These are phyloP conservation scores for Podaxis sp. DNA, from an alignment of 768 basidiomycete species.

Conservation along the genomic window DNA sequence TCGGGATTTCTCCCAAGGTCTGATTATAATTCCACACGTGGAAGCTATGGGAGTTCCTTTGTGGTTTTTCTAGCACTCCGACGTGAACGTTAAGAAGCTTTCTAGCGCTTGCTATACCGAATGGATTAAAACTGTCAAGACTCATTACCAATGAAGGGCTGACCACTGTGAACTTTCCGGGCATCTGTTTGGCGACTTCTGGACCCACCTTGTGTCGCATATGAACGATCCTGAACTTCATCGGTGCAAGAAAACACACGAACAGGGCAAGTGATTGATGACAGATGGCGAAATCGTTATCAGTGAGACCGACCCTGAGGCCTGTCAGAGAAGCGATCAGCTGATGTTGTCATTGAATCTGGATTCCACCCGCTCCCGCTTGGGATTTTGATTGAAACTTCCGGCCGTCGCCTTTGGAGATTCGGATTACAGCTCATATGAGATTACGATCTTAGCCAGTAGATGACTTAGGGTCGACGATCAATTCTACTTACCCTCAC, in stretches of 20 bases:
- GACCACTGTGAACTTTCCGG: background rate
- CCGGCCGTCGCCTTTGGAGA: slow-evolving; percentile 1
- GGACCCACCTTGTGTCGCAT: background rate
- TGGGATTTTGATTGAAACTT: slow-evolving; percentile 11
- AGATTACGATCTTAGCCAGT: slow-evolving; percentile 2
- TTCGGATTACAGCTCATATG: background rate
- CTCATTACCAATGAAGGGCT: background rate
- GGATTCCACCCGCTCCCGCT: slow-evolving; percentile 12
- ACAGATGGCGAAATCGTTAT: background rate
- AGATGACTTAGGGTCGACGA: slow-evolving; percentile 8
- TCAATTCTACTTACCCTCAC: slow-evolving; percentile 1
- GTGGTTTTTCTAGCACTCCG: background rate
- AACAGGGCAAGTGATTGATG: background rate
- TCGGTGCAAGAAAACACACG: background rate
- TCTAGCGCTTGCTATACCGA: background rate
- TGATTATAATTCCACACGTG: background rate
- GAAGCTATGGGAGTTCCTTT: background rate
- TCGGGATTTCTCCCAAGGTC: background rate
- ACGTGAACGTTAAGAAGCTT: background rate
- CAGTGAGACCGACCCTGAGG: background rate
- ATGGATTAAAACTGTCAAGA: background rate
- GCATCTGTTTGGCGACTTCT: background rate
- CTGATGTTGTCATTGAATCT: slow-evolving; percentile 11
- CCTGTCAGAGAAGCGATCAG: background rate
- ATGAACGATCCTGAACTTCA: background rate